Conservation (phyloP, 495 filamentous ascomycete genomes). For the Articulospora tetracladia region DNA sequence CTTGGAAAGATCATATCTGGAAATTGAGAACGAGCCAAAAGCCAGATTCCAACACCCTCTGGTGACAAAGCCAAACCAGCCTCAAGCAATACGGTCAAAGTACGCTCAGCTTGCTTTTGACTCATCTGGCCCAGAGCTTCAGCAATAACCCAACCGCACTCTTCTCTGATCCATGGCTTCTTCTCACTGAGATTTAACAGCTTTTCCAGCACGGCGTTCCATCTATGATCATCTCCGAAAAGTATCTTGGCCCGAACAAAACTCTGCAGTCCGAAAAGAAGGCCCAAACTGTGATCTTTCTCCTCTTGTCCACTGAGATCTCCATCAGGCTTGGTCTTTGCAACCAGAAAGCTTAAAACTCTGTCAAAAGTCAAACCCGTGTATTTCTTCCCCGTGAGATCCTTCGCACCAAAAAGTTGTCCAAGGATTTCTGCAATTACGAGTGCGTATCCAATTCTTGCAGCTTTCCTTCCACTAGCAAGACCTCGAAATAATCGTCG, state of each 20-base stretch:
- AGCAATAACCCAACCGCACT: conserved; percentile 72
- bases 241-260: conserved; percentile 76
- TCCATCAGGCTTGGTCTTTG: conserved; percentile 60
- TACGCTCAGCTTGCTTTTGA: conserved; percentile 49
- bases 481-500: conserved; percentile 79
- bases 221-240: conserved; percentile 52
- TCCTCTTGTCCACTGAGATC: conserved; percentile 74
- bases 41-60: conserved; percentile 88
- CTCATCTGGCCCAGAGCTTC: conserved; percentile 47
- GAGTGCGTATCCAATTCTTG: conserved; percentile 85
- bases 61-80: conserved; percentile 68
- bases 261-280: conserved; percentile 81
- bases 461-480: conserved; percentile 85
- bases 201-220: conserved; percentile 57
- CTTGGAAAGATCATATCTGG: conserved; percentile 58
- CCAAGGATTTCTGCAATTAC: conserved; percentile 79
- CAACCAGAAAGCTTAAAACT: conserved; percentile 61
- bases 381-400: conserved; percentile 39
- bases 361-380: conserved; percentile 47
- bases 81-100: conserved; percentile 58
- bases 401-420: conserved; percentile 50
- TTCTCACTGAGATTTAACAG: conserved; percentile 54
- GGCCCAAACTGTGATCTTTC: conserved; percentile 78
- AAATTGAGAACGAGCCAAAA: conserved; percentile 60
- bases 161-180: conserved; percentile 85